Evolutionary conservation across 139 green algal genomes (phyloP).

Genomic region (Eudorina sp.): DNA sequence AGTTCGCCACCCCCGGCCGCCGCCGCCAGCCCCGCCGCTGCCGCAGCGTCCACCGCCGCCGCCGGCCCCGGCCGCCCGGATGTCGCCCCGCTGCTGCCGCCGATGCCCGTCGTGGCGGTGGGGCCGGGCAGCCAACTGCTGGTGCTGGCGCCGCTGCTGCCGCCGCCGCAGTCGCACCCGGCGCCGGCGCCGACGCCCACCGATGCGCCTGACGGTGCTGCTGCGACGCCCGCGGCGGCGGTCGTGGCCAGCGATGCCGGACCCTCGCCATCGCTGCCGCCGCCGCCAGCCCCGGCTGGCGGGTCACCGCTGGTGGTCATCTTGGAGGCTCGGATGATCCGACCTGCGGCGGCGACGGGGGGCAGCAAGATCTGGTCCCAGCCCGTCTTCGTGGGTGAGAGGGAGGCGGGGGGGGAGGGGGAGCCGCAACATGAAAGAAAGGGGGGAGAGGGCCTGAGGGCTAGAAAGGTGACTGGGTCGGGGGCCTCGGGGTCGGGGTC

Average conservation of each 20-base stretch:
- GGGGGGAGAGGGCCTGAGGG: not conserved
- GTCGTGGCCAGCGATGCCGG: not conserved
- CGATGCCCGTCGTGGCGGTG: conserved; percentile 8
- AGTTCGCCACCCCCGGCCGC: not conserved
- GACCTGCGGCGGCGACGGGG: not conserved
- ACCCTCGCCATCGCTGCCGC: not conserved
- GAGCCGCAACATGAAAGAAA: not conserved
- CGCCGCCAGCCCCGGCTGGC: not conserved
- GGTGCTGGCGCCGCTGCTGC: not conserved
- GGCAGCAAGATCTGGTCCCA: conserved; percentile 28
- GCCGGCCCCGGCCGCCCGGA: not conserved
- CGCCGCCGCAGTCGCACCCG: not conserved
- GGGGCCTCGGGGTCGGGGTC: no score
- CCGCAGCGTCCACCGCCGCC: not conserved
- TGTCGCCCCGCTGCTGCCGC: not conserved
- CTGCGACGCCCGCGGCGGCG: no score
- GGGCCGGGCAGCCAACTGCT: not conserved
- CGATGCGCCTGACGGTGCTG: not conserved
- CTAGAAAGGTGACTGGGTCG: no score
- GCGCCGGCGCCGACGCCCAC: not conserved
- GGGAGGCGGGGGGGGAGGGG: not conserved
- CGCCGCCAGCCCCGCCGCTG: not conserved
- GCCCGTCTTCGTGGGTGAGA: conserved; percentile 27
- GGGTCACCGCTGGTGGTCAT: not conserved
- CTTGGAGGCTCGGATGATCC: conserved; percentile 10